A percentile compares a stretch with the other conserved stretches of the same genome.
Conservation (phyloP, 768 basidiomycete genomes). For the Mycena filopes region DNA sequence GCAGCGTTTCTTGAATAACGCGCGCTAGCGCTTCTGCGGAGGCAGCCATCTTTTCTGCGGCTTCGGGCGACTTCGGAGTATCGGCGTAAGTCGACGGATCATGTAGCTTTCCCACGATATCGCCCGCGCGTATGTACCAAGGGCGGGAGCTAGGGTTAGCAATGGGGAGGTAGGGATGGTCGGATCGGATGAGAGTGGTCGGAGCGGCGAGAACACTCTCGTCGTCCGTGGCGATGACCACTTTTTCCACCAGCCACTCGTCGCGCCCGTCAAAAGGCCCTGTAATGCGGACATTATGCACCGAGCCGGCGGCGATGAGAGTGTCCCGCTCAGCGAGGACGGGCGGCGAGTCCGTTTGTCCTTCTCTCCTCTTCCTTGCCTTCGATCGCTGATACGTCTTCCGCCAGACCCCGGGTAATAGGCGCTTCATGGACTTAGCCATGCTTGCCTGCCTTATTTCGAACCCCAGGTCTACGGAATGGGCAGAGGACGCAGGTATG, state of each 20-base stretch:
- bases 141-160: slow-evolving; percentile 30
- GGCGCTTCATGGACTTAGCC: neutral
- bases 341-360: too few relatives aligned
- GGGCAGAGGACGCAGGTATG: neutral
- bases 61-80: neutral
- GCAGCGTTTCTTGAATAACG: neutral
- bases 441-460: neutral
- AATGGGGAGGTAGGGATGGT: slow-evolving; percentile 23
- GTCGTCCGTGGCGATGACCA: slow-evolving; percentile 20
- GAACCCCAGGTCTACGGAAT: neutral
- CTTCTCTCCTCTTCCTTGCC: too few relatives aligned
- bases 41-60: neutral
- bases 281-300: slow-evolving; percentile 3
- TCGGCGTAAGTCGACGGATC: slow-evolving; percentile 10
- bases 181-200: slow-evolving; percentile 15
- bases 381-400: too few relatives aligned
- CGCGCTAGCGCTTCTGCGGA: slow-evolving; percentile 13
- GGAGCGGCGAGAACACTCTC: slow-evolving; percentile 13
- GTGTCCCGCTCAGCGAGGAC: slow-evolving; percentile 10
- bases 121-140: slow-evolving; percentile 23
- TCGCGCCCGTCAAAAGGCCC: neutral
- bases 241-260: slow-evolving; percentile 33
- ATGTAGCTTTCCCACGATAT: slow-evolving; percentile 8
- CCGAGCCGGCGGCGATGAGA: neutral
- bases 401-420: too few relatives aligned